Evolutionary conservation across 208 protist genomes (phyloP).

Genomic region (Leishmania martiniquensis): DNA sequence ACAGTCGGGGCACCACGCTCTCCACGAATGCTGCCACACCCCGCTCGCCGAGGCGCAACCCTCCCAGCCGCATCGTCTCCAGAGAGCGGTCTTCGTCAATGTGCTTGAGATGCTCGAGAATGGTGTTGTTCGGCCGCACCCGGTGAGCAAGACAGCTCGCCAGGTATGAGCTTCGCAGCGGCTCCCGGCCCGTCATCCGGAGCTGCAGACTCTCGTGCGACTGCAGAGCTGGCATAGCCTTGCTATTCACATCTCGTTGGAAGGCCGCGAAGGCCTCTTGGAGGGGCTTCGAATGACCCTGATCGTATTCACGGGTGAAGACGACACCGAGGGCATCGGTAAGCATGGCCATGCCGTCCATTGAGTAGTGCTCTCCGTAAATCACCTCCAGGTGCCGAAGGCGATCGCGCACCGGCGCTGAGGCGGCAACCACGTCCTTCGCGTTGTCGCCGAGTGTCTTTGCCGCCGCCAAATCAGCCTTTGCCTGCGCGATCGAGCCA

Average conservation of each 20-base stretch:
- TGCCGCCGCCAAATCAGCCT: not conserved
- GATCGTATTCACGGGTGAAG: slow-evolving; percentile 65
- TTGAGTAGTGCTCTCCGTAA: slow-evolving; percentile 46
- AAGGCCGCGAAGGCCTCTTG: slow-evolving; percentile 40
- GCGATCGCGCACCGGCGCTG: slow-evolving; percentile 7
- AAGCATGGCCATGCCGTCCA: slow-evolving; percentile 60
- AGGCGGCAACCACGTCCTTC: not conserved
- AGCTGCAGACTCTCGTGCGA: slow-evolving; percentile 40
- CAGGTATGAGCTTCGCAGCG: slow-evolving; percentile 69
- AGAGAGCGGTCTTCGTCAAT: slow-evolving; percentile 26
- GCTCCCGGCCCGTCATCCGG: slow-evolving; percentile 30
- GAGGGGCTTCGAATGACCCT: not conserved
- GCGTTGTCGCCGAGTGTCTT: not conserved
- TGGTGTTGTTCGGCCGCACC: slow-evolving; percentile 43
- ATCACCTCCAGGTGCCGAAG: slow-evolving; percentile 40
- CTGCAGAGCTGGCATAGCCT: slow-evolving; percentile 33
- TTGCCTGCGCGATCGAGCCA: not conserved
- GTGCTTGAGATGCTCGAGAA: slow-evolving; percentile 41
- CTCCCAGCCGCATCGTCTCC: slow-evolving; percentile 34
- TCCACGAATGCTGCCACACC: slow-evolving; percentile 40
- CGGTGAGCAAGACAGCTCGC: slow-evolving; percentile 45
- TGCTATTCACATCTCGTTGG: slow-evolving; percentile 34
- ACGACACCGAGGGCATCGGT: slow-evolving; percentile 51
- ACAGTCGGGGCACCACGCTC: slow-evolving; percentile 55
- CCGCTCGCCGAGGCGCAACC: slow-evolving; percentile 44